A percentile compares a stretch with the other conserved stretches of the same genome.
Conservation (phyloP, 257 asterid species). For the Nicotiana obtusifolia region DNA sequence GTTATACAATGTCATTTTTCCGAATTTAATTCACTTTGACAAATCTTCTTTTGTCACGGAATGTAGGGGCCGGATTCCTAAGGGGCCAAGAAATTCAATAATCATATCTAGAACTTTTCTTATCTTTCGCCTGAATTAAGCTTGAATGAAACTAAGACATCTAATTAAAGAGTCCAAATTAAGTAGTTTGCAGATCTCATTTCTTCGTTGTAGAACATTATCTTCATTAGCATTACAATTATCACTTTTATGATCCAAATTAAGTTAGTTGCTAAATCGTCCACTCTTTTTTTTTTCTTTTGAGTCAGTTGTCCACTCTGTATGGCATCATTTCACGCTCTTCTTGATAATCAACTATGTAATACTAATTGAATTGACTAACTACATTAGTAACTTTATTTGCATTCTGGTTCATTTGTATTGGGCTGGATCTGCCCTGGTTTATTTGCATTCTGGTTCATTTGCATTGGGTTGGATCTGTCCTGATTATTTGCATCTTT, state of each 20-base stretch:
- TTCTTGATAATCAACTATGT: background rate
- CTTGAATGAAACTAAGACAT: background rate
- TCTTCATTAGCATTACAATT: background rate
- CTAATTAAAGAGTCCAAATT: background rate
- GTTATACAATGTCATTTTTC: too few relatives aligned
- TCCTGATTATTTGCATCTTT: too few relatives aligned
- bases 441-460: too few relatives aligned
- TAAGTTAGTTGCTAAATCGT: background rate
- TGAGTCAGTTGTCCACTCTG: background rate
- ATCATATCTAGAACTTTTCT: background rate
- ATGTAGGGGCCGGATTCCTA: background rate
- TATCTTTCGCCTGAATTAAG: background rate
- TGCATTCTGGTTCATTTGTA: too few relatives aligned
- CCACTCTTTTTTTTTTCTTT: background rate
- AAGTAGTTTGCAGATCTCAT: background rate
- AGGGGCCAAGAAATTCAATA: background rate
- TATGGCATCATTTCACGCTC: background rate
- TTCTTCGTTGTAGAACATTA: too few relatives aligned
- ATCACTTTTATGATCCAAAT: background rate
- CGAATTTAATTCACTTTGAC: background rate
- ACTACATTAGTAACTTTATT: background rate
- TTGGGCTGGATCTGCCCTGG: too few relatives aligned
- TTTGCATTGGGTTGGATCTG: too few relatives aligned
- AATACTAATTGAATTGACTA: background rate
- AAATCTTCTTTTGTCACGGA: background rate